Base-by-base conservation (phyloP, 2,329 filamentous ascomycete genomes). In the Ciborinia camelliae region DNA sequence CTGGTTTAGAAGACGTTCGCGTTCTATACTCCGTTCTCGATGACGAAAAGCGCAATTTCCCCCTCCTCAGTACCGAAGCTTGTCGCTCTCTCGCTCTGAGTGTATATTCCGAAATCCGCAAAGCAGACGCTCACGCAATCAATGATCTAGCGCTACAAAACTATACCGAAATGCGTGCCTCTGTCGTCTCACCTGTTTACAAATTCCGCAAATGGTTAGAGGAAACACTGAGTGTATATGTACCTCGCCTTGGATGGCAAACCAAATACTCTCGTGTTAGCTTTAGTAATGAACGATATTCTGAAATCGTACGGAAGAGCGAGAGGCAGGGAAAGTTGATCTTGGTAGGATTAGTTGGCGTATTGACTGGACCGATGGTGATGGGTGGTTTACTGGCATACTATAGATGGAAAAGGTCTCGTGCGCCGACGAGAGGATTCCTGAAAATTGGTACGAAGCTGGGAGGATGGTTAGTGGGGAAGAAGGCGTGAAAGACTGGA, bases 211-310 rank as follows among this genome's bases (percentile, higher is more conserved):
- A 99, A 77, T 87, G 81, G 69, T 79, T 97, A 18, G 95, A 99
- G 74, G 95, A 99, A 79, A 85, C 84, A 41, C 79, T 98, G 61
- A 91, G 89, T 61, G 84, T 90, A 18, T 88, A 90, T 71, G 73
- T 96, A 2, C 95, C 95, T 0, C 79, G 82, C 32, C 77, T 93
- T 15, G 95, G 94, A 0, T 97, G 94, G 88, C 87, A 89, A 74
- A 99, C 95, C 2, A 92, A 97, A 78, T 99, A 99, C 75, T 87
- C 90, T 0, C 84, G 94, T 26, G 89, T 99, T 10, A 97, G 92
- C 70, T 99, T 99, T 75, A 91, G 91, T 66, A 97, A 97, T 73
- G 90, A 96, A 78, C 81, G 90, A 26, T 99, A 99, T 76, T 91
- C 90, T 0, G 89, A 96, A 67, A 90, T 98, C 4, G 83, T 92